Evolutionary conservation across 352 stramenopile genomes (phyloP), one percentile per base, ranked within the genome.

Genomic region (Aphanomyces stellatus): DNA sequence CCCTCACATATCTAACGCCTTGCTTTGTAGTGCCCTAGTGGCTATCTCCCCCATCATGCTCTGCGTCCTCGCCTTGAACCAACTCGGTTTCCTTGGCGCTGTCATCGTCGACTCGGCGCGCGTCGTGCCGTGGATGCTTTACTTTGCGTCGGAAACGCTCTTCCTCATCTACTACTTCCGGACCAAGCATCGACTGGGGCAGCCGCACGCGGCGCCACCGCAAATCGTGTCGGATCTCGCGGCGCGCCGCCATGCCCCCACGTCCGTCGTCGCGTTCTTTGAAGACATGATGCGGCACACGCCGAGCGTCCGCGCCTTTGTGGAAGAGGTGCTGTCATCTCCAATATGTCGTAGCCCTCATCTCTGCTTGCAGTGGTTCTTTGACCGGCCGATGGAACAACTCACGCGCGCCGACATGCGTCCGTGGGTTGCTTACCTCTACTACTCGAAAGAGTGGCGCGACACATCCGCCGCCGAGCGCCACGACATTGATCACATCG

Each of bases 281-380:
- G 27, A 57, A 7, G 15, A 7, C 49, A 33, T 57, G 22, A 15
- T 57, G 22, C 25, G 30, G 8, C 27, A 57, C 49, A 57, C 49
- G 11, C 25, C 49, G n/a, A 33, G 19, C 49, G 22, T 57, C 25
- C 25, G 33, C 17, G 28, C 25, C 13, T 57, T 35, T n/a, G 49
- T 57, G 7, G 25, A 57, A 57, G 49, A 57, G 49, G 49, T 57
- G n/a, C 37, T 46, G 13, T 46, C 13, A n/a, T n/a, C n/a, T n/a
- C n/a, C n/a, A 19, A 46, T 19, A 11, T 46, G 13, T 46, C 37
- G 13, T 11, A 11, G 13, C 37, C 13, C 37, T 11, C 11, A 11
- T 46, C 37, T n/a, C 37, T 46, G 13, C 11, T n/a, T 0, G 37
- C 2, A 46, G 37, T 46, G 37, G 37, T 46, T 46, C n/a, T 46